Percentiles rank a stretch among this genome's conserved stretches.
Conservation (phyloP, 1,139 yeast genomes). For the Taphrina pruni region DNA sequence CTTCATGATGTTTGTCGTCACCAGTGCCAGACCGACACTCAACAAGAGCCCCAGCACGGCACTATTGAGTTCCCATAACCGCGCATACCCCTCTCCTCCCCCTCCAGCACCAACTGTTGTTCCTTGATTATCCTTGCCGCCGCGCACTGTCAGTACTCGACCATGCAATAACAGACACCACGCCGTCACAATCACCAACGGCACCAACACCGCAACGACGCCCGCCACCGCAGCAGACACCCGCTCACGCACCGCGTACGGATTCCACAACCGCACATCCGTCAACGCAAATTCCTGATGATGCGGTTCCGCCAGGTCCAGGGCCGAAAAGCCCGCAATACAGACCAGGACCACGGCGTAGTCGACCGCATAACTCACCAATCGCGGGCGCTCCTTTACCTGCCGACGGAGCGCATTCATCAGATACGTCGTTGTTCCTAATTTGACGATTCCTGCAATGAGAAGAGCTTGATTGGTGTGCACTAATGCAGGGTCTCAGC, state of each 20-base stretch:
- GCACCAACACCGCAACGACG: constrained; percentile 56
- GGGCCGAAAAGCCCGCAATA: constrained; percentile 56
- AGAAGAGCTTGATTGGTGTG: too few relatives aligned
- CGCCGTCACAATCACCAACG: constrained; percentile 53
- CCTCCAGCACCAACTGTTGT: too few relatives aligned
- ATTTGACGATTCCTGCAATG: too few relatives aligned
- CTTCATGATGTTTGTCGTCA: constrained; percentile 70
- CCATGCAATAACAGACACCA: constrained; percentile 52
- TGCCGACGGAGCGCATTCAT: neutral
- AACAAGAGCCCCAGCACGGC: constrained; percentile 62
- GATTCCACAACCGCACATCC: constrained; percentile 69
- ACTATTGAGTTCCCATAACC: constrained; percentile 55
- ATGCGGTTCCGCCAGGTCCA: constrained; percentile 45
- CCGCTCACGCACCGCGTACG: constrained; percentile 69
- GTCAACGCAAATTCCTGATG: constrained; percentile 62
- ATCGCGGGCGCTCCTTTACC: constrained; percentile 7
- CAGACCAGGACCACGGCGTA: constrained; percentile 43
- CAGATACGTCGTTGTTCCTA: neutral
- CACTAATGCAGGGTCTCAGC: too few relatives aligned
- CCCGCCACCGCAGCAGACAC: constrained; percentile 58
- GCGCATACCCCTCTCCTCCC: neutral
- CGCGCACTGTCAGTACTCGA: constrained; percentile 53
- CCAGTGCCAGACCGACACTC: constrained; percentile 60
- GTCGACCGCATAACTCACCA: constrained; percentile 44
- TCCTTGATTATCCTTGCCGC: constrained; percentile 45